phyloP scores from a whole-genome alignment of 306 rosid genomes.

The Quercus wislizeni region DNA sequence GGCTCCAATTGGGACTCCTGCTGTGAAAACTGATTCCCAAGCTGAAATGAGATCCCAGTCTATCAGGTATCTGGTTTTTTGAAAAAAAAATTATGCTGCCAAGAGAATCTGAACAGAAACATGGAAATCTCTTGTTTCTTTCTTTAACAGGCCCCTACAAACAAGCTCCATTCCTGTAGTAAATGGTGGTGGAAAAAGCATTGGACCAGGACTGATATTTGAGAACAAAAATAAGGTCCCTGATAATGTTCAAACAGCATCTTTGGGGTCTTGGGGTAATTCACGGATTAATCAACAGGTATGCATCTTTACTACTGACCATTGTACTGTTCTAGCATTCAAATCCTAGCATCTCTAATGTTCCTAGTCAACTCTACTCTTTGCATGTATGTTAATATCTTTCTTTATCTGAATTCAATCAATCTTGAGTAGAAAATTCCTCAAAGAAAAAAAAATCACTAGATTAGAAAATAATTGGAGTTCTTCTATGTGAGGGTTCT shows the following conservation, averaged over 20 bases:
- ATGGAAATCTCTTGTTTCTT: constrained; percentile 14
- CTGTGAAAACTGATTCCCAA: constrained; percentile 71
- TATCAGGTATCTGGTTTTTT: constrained; percentile 46
- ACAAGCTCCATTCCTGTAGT: constrained; percentile 45
- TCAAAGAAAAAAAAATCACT: not conserved
- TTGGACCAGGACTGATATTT: constrained; percentile 44
- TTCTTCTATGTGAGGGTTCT: too few relatives aligned
- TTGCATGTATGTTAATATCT: too few relatives aligned
- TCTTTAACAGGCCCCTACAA: constrained; percentile 53
- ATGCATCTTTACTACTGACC: not conserved
- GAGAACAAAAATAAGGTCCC: constrained; percentile 68
- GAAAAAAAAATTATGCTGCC: constrained; percentile 1
- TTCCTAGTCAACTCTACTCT: not conserved
- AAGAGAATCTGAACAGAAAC: not conserved
- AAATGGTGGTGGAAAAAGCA: constrained; percentile 46
- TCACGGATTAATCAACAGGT: constrained; percentile 83
- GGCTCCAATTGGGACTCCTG: constrained; percentile 92
- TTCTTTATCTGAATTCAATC: not conserved
- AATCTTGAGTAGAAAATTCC: not conserved
- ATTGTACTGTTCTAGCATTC: not conserved
- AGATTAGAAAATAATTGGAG: not conserved
- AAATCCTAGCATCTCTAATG: constrained; percentile 5
- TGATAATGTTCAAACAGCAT: constrained; percentile 62
- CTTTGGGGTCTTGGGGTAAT: constrained; percentile 75
- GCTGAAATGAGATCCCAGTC: constrained; percentile 61